These are phyloP conservation scores for Breynia disticha DNA, from an alignment of 441 rosid species.

Conservation along the genomic window DNA sequence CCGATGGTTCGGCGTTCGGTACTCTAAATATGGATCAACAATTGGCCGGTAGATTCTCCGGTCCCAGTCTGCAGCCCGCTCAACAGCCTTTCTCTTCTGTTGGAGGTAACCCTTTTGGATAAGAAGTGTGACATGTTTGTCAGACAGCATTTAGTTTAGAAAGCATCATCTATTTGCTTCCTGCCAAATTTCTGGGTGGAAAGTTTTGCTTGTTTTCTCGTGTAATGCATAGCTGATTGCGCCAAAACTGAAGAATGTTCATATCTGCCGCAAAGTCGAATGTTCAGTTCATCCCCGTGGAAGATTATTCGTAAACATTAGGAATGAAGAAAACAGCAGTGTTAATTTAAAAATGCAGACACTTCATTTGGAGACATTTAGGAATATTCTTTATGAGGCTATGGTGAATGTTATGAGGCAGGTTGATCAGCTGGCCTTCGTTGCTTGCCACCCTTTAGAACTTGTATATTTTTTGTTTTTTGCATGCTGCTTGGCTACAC, in stretches of 20 bases:
- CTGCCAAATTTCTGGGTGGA: slow-evolving; percentile 17
- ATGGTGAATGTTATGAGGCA: background rate
- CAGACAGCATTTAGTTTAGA: slow-evolving; percentile 1
- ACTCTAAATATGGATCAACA: slow-evolving; percentile 34
- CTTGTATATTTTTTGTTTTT: slow-evolving; percentile 15
- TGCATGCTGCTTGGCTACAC: background rate
- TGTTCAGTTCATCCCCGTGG: slow-evolving; percentile 12
- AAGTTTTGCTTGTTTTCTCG: slow-evolving; percentile 23
- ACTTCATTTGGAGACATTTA: slow-evolving; percentile 9
- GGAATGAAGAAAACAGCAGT: background rate
- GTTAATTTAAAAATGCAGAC: slow-evolving; percentile 5
- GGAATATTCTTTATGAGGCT: slow-evolving; percentile 8
- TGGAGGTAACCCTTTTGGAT: slow-evolving; percentile 74
- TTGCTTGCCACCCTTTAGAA: slow-evolving; percentile 9
- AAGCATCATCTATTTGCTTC: slow-evolving; percentile 35
- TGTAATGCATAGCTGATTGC: slow-evolving; percentile 13
- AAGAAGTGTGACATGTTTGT: slow-evolving; percentile 13
- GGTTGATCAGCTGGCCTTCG: slow-evolving; percentile 1
- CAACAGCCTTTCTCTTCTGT: slow-evolving; percentile 34
- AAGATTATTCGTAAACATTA: slow-evolving; percentile 4
- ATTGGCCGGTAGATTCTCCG: slow-evolving; percentile 30
- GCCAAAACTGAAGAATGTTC: slow-evolving; percentile 8
- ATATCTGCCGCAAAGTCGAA: slow-evolving; percentile 6
- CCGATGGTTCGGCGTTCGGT: slow-evolving; percentile 25
- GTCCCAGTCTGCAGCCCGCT: slow-evolving; percentile 17